Conservation (phyloP, 106 monocot genomes). For the Posidonia australis region DNA sequence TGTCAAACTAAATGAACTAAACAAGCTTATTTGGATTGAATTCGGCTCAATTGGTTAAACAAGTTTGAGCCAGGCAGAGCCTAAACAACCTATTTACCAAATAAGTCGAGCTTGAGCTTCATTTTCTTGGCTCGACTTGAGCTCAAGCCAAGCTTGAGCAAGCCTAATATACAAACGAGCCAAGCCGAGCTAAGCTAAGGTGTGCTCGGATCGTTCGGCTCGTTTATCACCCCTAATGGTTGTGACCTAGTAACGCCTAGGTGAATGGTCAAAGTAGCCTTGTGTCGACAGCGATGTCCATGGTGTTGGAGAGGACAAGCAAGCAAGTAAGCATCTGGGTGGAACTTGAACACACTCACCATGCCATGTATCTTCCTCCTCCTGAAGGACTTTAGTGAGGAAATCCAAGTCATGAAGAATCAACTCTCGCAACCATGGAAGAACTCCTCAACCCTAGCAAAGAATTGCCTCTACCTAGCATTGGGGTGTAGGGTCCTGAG, state of each 20-base stretch:
- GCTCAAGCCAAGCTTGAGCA: background rate
- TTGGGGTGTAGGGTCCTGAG: slow-evolving; percentile 12
- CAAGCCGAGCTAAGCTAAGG: too few species aligned
- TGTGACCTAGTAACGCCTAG: slow-evolving; percentile 24
- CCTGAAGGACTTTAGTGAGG: slow-evolving; percentile 29
- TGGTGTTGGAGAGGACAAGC: slow-evolving; percentile 46
- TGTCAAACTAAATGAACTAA: too few species aligned
- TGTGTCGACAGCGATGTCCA: slow-evolving; percentile 43
- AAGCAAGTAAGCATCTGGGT: slow-evolving; percentile 59
- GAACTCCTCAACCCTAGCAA: slow-evolving; percentile 27
- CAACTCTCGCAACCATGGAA: slow-evolving; percentile 13
- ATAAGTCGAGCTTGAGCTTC: too few species aligned
- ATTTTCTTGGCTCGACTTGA: too few species aligned
- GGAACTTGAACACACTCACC: slow-evolving; percentile 65
- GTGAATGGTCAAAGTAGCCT: slow-evolving; percentile 29
- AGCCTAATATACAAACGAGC: background rate
- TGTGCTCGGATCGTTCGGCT: too few species aligned
- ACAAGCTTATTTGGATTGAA: too few species aligned
- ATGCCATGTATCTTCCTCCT: slow-evolving; percentile 43
- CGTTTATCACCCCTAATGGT: slow-evolving; percentile 28
- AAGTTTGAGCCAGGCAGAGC: too few species aligned
- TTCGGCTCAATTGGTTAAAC: too few species aligned
- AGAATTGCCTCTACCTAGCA: slow-evolving; percentile 17
- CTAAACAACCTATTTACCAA: too few species aligned
- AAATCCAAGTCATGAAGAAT: slow-evolving; percentile 90